Conservation (phyloP, 228 moss, liverwort and hornwort species). For the Sphagnum magellanicum region DNA sequence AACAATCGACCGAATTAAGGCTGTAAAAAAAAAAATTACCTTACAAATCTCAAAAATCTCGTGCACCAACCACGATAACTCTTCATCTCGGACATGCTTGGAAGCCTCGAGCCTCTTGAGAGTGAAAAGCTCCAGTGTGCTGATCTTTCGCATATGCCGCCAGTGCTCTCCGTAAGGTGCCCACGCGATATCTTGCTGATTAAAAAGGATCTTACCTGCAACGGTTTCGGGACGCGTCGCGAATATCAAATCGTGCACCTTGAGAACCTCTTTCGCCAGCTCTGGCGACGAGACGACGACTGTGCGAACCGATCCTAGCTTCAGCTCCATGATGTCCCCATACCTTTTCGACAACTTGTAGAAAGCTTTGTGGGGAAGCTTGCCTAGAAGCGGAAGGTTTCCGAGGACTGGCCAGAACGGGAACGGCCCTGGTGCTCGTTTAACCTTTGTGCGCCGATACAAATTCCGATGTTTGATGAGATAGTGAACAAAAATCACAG, state of each 20-base stretch:
- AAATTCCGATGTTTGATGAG: background rate
- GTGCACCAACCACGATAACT: conserved; percentile 9
- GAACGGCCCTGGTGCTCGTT: background rate
- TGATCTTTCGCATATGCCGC: conserved; percentile 31
- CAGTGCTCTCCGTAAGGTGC: conserved; percentile 34
- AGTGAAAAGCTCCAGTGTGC: conserved; percentile 25
- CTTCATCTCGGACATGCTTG: conserved; percentile 4
- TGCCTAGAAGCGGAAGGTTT: conserved; percentile 22
- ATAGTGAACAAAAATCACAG: no score
- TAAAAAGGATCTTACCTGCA: conserved; percentile 9
- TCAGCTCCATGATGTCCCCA: conserved; percentile 30
- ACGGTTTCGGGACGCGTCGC: conserved; percentile 22
- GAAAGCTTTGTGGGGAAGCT: conserved; percentile 16
- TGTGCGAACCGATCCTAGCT: conserved; percentile 19
- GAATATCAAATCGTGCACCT: conserved; percentile 22
- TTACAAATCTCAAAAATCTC: background rate
- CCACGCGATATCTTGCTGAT: conserved; percentile 32
- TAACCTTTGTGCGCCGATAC: background rate
- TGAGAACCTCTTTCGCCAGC: conserved; percentile 13
- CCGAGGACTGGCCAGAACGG: conserved; percentile 21
- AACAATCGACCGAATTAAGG: no score
- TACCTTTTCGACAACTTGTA: conserved; percentile 7
- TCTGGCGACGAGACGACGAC: conserved; percentile 31
- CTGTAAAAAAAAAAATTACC: background rate
- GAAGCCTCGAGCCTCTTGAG: conserved; percentile 14